Base-by-base conservation (phyloP, 192 early-diverging fungal genomes). In the Nowakowskiella sp. region DNA sequence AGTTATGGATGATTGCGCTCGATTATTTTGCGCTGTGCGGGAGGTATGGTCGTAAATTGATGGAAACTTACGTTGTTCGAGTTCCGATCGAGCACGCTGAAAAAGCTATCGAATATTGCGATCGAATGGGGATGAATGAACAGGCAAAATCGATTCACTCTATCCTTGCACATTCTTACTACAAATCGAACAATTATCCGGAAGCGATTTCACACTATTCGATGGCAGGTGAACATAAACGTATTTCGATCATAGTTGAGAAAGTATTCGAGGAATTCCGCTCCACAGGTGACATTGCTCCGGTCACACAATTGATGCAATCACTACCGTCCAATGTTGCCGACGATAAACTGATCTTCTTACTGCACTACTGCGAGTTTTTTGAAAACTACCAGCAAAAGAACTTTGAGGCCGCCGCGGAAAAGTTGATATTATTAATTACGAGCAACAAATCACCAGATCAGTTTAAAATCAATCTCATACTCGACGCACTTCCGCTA, bases 181-280 rank as follows among this genome's bases (percentile, higher is more conserved):
- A 73, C 57, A 64, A 64, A 31, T 68, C 64, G 1, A 83, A 82
- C 0, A 58, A 74, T 3, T 61, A 78, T 31, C 80, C 72, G 5
- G 73, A 77, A 29, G 85, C 85, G 0, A 73, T 86, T 31, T 67
- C 49, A 16, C 77, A 86, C 49, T 86, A 81, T 57, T 65, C 73
- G 1, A 58, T 66, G 36, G 80, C 71, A 0, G 46, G 36, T 3
- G 83, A 86, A 22, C 45, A 42, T 10, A 44, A 49, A 8, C 56
- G 67, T 5, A 73, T 86, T 7, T 67, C 67, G 2, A 57, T 53
- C 10, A 67, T 86, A 8, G 77, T 68, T 25, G 76, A 86, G 36
- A 59, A 76, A 28, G 51, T 86, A 31, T 67, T 85, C 61, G 50
- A 46, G 23, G 59, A 67, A 31, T 79, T 75, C 49, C 45, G 82